Evolutionary conservation across 305 asterid genomes (phyloP), one percentile per base, ranked within the genome.

Genomic region (Fraxinus paxiana): DNA sequence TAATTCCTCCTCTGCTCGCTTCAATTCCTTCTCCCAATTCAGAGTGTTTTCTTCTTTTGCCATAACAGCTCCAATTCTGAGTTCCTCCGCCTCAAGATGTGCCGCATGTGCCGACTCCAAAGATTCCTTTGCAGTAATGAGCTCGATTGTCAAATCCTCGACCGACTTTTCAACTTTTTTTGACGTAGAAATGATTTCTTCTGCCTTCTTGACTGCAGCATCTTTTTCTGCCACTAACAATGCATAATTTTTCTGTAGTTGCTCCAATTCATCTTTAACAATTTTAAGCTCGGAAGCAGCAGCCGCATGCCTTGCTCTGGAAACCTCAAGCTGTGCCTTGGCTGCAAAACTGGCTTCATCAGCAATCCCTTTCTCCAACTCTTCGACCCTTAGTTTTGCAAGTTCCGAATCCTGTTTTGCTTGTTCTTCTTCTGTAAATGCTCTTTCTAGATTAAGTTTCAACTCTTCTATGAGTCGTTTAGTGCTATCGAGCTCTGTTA

Each of bases 281-380:
- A 87, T 73, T 83, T 89, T 84, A 35, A 96, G 93, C 86, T 96
- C 98, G 0, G 93, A 69, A 20, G 92, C 89, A 6, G 98, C 98
- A 20, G 98, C 93, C 0, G 92, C 87, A 70, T 93, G 95, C 80
- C 98, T 83, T 0, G 98, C 97, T 72, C 81, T 83, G 77, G 97
- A 98, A 1, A 96, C 97, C 92, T 96, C 98, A 18, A 96, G 94
- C 91, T 96, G 99, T 12, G 97, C 98, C 90, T 90, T 94, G 83
- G 98, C 96, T 3, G 98, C 97, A 59, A 90, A 84, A 87, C 98
- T 94, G 12, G 93, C 84, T 78, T 90, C 98, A 8, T 90, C 93
- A 0, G 98, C 95, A 2, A 96, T 94, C 59, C 98, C 98, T 80
- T 91, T 93, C 86, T 94, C 98, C 93, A 94, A 87, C 84, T 96